These are phyloP conservation scores for Botrytis fragariae DNA, from an alignment of 2,329 filamentous ascomycete genomes.

Conservation along the genomic window DNA sequence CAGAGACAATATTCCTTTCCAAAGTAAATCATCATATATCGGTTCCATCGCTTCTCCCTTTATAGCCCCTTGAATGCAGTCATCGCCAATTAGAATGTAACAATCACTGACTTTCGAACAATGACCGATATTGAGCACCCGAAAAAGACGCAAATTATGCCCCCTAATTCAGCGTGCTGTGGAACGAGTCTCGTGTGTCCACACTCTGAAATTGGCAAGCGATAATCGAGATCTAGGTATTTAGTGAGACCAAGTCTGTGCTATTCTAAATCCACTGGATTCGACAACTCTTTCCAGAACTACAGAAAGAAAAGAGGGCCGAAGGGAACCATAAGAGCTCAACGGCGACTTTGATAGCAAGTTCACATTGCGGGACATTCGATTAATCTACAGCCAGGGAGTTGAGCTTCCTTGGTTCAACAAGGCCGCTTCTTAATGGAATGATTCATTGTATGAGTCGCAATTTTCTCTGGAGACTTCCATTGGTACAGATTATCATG, in stretches of 20 bases:
- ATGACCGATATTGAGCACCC: no score
- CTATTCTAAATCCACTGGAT: conserved; percentile 41
- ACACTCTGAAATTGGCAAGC: no score
- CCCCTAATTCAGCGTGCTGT: no score
- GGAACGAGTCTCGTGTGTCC: no score
- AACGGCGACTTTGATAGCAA: neutral
- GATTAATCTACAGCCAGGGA: neutral
- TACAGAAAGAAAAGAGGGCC: no score
- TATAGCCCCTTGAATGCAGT: no score
- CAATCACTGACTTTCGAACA: no score
- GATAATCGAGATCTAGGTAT: no score
- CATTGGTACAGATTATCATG: neutral
- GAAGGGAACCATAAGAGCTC: neutral
- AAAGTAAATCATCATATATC: neutral
- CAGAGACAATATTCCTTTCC: no score
- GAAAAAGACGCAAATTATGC: no score
- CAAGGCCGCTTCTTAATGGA: neutral
- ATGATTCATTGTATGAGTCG: neutral
- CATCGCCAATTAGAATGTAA: no score
- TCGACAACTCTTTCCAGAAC: conserved; percentile 16
- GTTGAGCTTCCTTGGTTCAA: neutral
- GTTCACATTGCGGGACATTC: neutral
- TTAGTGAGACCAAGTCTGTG: no score
- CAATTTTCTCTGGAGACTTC: neutral
- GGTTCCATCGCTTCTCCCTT: conserved; percentile 22